Conservation (phyloP, 169 alveolate genomes). For the Plasmodium relictum region DNA sequence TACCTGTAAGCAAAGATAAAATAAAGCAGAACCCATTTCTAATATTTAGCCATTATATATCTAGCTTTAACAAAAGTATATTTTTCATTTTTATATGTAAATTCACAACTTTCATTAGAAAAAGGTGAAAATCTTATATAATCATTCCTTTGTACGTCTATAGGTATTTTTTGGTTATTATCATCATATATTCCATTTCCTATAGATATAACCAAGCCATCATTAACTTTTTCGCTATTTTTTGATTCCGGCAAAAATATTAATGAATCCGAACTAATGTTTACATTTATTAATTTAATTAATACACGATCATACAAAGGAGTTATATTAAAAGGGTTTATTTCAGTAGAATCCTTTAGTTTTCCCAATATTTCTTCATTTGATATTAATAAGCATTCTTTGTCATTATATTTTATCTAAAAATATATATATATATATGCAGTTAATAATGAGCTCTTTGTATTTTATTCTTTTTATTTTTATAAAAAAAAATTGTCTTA, state of each 20-base stretch:
- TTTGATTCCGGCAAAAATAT: constrained; percentile 68
- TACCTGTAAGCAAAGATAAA: not conserved
- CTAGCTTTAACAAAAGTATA: constrained; percentile 69
- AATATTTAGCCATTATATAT: constrained; percentile 71
- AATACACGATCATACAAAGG: constrained; percentile 74
- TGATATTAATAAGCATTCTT: constrained; percentile 68
- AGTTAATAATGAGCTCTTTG: not conserved
- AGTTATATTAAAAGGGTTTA: constrained; percentile 51
- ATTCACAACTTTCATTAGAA: constrained; percentile 73
- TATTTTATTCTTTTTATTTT: not conserved
- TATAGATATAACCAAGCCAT: constrained; percentile 65
- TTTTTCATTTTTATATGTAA: constrained; percentile 56
- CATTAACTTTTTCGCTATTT: constrained; percentile 27
- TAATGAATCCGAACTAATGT: constrained; percentile 44
- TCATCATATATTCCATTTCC: constrained; percentile 70
- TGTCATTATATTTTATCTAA: constrained; percentile 65
- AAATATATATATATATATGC: not conserved
- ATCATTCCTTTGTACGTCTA: constrained; percentile 53
- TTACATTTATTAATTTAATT: constrained; percentile 45
- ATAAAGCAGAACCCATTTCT: not conserved
- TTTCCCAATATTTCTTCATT: constrained; percentile 69
- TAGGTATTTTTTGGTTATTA: constrained; percentile 60
- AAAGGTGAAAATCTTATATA: constrained; percentile 71
- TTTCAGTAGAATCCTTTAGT: constrained; percentile 41
- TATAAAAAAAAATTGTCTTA: constrained; percentile 8